A percentile compares a stretch with the other conserved stretches of the same genome.
phyloP scores from a whole-genome alignment of 306 rosid species.

The Echinosophora koreensis region DNA sequence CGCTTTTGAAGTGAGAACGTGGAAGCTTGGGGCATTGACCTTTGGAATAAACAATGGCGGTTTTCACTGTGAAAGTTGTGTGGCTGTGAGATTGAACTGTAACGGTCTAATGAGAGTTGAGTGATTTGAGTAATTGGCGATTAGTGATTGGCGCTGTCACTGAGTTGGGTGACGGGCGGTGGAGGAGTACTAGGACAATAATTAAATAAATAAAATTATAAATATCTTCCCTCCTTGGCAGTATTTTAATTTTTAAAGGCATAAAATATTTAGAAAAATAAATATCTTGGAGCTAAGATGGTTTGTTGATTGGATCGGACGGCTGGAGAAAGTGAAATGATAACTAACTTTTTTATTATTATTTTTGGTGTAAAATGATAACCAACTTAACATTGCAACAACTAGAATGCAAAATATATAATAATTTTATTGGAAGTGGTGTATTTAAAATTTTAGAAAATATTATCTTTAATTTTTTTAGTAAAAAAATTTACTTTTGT shows the following conservation, averaged over 20 bases:
- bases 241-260: background rate
- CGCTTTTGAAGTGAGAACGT: background rate
- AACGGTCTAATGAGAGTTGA: constrained; percentile 31
- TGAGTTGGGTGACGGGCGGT: background rate
- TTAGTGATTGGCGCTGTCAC: constrained; percentile 23
- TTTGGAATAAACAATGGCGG: constrained; percentile 5
- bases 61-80: background rate
- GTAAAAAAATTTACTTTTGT: too few relatives aligned
- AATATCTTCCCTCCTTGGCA: background rate
- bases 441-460: too few relatives aligned
- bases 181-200: background rate
- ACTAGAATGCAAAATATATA: too few relatives aligned
- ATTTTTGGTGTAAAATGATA: too few relatives aligned
- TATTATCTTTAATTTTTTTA: too few relatives aligned
- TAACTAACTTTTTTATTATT: too few relatives aligned
- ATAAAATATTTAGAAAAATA: constrained; percentile 14
- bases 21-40: constrained; percentile 2
- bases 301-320: background rate
- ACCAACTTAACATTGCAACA: too few relatives aligned
- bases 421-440: too few relatives aligned
- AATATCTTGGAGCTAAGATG: constrained; percentile 19
- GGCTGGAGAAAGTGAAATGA: constrained; percentile 13
- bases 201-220: background rate
- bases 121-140: background rate
- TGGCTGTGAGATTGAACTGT: background rate